A percentile compares a stretch with the other conserved stretches of the same genome.
Evolutionary conservation across 306 rosid genomes (phyloP).

Genomic region (Corylus heterophylla): DNA sequence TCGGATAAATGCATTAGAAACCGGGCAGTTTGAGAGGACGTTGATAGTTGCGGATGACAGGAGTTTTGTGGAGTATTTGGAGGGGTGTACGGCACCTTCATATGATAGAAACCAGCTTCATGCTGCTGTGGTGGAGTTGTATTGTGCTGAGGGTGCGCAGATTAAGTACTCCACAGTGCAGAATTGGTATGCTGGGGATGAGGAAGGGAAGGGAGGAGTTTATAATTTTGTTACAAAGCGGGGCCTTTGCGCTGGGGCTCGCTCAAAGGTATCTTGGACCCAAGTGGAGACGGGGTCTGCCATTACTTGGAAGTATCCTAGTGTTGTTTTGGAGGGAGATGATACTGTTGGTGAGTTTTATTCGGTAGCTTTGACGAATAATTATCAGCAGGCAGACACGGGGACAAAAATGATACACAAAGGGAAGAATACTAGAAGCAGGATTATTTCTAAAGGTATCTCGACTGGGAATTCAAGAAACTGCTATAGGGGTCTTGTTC

Average conservation of each 20-base stretch:
- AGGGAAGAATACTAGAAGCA: constrained; percentile 84
- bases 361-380: constrained; percentile 89
- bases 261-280: constrained; percentile 88
- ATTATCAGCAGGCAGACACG: constrained; percentile 87
- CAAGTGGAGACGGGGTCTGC: constrained; percentile 96
- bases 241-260: constrained; percentile 75
- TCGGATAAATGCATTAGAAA: constrained; percentile 79
- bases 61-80: constrained; percentile 88
- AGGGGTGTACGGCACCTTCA: constrained; percentile 93
- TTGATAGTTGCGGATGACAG: constrained; percentile 86
- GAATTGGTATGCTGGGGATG: constrained; percentile 95
- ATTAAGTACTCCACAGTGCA: constrained; percentile 96
- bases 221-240: constrained; percentile 88
- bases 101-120: constrained; percentile 91
- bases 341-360: constrained; percentile 87
- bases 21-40: constrained; percentile 94
- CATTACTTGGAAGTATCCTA: constrained; percentile 92
- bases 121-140: constrained; percentile 90
- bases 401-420: constrained; percentile 98
- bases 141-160: constrained; percentile 71
- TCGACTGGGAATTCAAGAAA: constrained; percentile 85
- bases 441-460: constrained; percentile 93
- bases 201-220: constrained; percentile 77
- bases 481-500: constrained; percentile 91
- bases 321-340: constrained; percentile 94